Evolutionary conservation across 75 land plant genomes (phyloP).

Genomic region (Larix kaempferi): DNA sequence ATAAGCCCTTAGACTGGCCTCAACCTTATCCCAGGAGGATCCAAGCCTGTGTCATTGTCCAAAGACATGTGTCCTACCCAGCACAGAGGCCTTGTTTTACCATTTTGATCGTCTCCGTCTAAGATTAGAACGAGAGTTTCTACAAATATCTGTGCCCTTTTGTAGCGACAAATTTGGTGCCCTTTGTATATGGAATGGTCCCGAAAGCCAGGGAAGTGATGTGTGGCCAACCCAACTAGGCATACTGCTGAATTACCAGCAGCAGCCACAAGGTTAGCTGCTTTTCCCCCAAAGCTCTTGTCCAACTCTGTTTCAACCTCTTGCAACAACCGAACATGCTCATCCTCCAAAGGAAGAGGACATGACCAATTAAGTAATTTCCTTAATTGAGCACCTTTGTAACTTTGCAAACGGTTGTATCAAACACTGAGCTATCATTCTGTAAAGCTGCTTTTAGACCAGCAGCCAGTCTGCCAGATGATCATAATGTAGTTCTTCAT

Average conservation of each 20-base stretch:
- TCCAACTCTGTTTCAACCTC: constrained; percentile 93
- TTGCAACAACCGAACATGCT: constrained; percentile 82
- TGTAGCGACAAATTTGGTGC: constrained; percentile 88
- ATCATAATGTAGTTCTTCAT: constrained; percentile 82
- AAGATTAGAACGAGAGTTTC: constrained; percentile 1
- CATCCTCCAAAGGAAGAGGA: constrained; percentile 94
- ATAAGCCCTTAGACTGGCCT: constrained; percentile 63
- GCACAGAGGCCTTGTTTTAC: constrained; percentile 54
- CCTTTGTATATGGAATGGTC: constrained; percentile 96
- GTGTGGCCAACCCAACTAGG: constrained; percentile 75
- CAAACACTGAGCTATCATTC: constrained; percentile 67
- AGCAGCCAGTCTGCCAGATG: constrained; percentile 48
- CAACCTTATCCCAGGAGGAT: too few relatives aligned
- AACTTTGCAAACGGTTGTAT: constrained; percentile 76
- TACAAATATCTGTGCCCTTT: constrained; percentile 95
- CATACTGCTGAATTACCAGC: constrained; percentile 78
- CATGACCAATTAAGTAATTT: constrained; percentile 88
- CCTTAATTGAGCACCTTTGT: constrained; percentile 74
- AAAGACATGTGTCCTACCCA: constrained; percentile 82
- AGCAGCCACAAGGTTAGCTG: constrained; percentile 73
- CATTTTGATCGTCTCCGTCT: too few relatives aligned
- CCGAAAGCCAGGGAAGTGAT: constrained; percentile 92
- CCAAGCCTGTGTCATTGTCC: constrained; percentile 79
- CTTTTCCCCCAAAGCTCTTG: constrained; percentile 81
- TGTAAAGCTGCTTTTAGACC: constrained; percentile 72